phyloP scores from a whole-genome alignment of 345 rosid genomes.

The Pistacia vera region DNA sequence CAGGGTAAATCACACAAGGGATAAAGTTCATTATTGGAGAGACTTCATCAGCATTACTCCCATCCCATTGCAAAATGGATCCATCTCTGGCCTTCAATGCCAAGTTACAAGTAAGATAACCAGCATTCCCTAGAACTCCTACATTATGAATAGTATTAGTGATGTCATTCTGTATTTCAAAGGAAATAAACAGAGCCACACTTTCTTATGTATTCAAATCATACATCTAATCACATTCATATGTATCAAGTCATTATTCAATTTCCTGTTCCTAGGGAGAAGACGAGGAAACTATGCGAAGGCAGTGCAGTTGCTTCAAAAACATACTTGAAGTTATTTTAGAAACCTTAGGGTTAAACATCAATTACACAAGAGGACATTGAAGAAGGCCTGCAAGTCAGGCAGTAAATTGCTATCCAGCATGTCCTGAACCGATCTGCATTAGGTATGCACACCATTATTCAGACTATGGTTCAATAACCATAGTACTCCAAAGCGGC shows the following conservation, averaged over 20 bases:
- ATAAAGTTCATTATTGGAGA: slow-evolving; percentile 63
- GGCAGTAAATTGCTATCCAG: slow-evolving; percentile 59
- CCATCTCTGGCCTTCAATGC: slow-evolving; percentile 63
- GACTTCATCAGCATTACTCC: slow-evolving; percentile 65
- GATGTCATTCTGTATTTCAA: neutral
- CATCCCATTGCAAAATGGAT: slow-evolving; percentile 65
- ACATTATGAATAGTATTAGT: neutral
- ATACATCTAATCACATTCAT: neutral
- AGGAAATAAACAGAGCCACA: slow-evolving; percentile 4
- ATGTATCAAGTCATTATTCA: neutral
- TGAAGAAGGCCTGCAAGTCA: slow-evolving; percentile 55
- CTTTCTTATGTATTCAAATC: neutral
- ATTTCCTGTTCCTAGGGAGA: slow-evolving; percentile 30
- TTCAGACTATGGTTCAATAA: slow-evolving; percentile 56
- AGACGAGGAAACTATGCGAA: slow-evolving; percentile 53
- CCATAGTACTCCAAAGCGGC: slow-evolving; percentile 55
- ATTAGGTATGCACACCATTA: slow-evolving; percentile 63
- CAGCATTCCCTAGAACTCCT: neutral
- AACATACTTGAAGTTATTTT: slow-evolving; percentile 43
- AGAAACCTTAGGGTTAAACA: slow-evolving; percentile 51
- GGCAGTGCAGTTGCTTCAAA: slow-evolving; percentile 47
- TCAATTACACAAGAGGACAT: slow-evolving; percentile 41
- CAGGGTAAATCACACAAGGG: slow-evolving; percentile 54
- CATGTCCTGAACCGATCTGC: slow-evolving; percentile 66
- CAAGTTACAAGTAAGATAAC: slow-evolving; percentile 54